Base-by-base conservation (phyloP, 345 rosid species). In the Reutealis trisperma region DNA sequence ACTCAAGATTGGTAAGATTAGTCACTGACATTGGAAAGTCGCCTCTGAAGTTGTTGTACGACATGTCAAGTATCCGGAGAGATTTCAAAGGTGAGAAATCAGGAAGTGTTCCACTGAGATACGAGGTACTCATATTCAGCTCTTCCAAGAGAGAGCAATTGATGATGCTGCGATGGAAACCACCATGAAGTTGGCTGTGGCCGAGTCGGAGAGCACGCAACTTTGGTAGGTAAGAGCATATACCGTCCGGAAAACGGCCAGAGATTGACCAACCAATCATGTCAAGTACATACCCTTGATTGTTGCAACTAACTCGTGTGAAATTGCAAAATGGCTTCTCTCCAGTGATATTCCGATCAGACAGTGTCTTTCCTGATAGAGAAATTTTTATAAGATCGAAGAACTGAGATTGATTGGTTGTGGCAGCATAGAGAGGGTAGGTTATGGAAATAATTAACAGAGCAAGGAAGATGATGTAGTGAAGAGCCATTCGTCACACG, bases 131-230 rank as follows among this genome's bases (percentile, higher is more conserved):
- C 74, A 72, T 34, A 51, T 76, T 62, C 49, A 81, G 69, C 77
- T 81, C 83, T 85, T 84, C 93, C 84, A 94, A 85, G 70, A 84
- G 71, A 54, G 96, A 89, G 79, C 98, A 94, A 78, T 89, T 88
- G 79, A 83, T 71, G 37, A 94, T 77, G 81, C 87, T 63, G 65
- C 64, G 62, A 42, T 85, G 87, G 75, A 94, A 90, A 78, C 85
- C 84, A 4, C 89, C 93, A 1, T 61, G 84, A 70, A 94, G 75
- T 72, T 75, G 78, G 82, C 93, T 94, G 70, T 12, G 79, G 74
- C 89, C 75, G 37, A 94, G 87, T 57, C 90, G 91, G 72, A 94
- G 94, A 62, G 85, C 82, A 5, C 90, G 91, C 30, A 94, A 77
- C 75, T 80, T 75, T 1, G 95, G 97, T 18, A 94, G 72, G 85